Base-by-base conservation (phyloP, 371 early-diverging fungal species). In the Dichotomocladium elegans region DNA sequence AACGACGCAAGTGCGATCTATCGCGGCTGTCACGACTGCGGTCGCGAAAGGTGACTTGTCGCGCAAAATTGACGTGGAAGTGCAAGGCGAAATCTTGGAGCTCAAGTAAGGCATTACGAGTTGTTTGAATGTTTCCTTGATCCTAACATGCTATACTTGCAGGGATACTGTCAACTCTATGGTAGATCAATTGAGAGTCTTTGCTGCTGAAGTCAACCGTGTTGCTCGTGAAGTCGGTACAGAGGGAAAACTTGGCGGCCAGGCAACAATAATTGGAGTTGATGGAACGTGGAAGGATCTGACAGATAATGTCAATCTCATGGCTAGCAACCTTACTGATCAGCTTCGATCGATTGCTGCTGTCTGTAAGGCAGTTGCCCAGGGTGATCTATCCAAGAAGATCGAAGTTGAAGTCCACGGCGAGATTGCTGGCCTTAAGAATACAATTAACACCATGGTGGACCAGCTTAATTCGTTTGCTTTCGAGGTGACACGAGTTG, bases 231-330 rank as follows among this genome's bases (percentile, higher is more conserved):
- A 81, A 54, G 83, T 83, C 25, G 83, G 83, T 3, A 82, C 82
- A 0, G 83, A 85, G 22, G 83, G 86, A 25, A 68, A 63, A 26
- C 68, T 85, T 2, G 81, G 82, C 17, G 75, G 77, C 1, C 80
- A 80, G 42, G 81, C 79, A 0, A 53, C 47, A 2, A 82, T 86
- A 2, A 65, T 77, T 31, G 81, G 71, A 24, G 85, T 86, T 0
- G 84, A 70, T 45, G 89, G 89, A 11, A 84, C 81, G 0, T 88
- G 89, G 89, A 85, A 81, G 48, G 85, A 83, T 26, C 63, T 88
- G 47, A 88, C 85, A 1, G 75, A 79, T 27, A 82, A 77, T 51
- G 79, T 82, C 47, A 82, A 82, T 34, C 66, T 70, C 60, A 49
- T 82, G 83, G 80, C 83, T 0, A 47, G 66, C 49, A 82, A 82